These are phyloP conservation scores for Nissolia schottii DNA, from an alignment of 306 rosid species.

Conservation along the genomic window DNA sequence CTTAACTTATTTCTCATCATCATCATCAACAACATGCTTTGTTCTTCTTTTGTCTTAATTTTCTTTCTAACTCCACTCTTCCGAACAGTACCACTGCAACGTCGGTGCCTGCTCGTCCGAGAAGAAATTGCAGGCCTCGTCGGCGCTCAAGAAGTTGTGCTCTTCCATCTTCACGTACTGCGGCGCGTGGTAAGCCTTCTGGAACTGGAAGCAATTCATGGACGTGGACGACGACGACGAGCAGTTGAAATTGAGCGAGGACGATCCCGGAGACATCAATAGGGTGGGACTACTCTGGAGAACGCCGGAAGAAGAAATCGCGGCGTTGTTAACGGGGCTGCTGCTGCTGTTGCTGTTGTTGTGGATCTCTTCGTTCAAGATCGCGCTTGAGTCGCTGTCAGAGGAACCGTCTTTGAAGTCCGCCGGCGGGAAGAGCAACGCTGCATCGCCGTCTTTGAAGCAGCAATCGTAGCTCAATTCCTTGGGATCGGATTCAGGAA, in stretches of 20 bases:
- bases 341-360: conserved; percentile 19
- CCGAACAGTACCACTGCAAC: conserved; percentile 75
- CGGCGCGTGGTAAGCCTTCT: conserved; percentile 53
- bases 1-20: background rate
- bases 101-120: conserved; percentile 90
- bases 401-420: conserved; percentile 87
- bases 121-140: conserved; percentile 81
- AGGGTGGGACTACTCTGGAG: conserved; percentile 40
- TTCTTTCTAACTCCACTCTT: conserved; percentile 48
- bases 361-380: conserved; percentile 61
- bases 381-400: conserved; percentile 89
- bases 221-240: conserved; percentile 41
- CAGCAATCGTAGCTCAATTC: conserved; percentile 42
- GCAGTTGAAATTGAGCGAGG: conserved; percentile 39
- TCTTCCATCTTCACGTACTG: conserved; percentile 87
- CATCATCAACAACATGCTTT: background rate
- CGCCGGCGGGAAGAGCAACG: conserved; percentile 19
- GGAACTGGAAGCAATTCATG: conserved; percentile 56
- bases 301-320: conserved; percentile 47
- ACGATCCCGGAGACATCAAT: conserved; percentile 36
- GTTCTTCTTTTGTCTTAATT: background rate
- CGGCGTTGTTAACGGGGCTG: conserved; percentile 45
- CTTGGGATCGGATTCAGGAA: conserved; percentile 42
- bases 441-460: conserved; percentile 24
- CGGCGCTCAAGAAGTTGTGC: conserved; percentile 80